phyloP scores from a whole-genome alignment of 495 filamentous ascomycete genomes.

The Paragyromitra xinjiangensis region DNA sequence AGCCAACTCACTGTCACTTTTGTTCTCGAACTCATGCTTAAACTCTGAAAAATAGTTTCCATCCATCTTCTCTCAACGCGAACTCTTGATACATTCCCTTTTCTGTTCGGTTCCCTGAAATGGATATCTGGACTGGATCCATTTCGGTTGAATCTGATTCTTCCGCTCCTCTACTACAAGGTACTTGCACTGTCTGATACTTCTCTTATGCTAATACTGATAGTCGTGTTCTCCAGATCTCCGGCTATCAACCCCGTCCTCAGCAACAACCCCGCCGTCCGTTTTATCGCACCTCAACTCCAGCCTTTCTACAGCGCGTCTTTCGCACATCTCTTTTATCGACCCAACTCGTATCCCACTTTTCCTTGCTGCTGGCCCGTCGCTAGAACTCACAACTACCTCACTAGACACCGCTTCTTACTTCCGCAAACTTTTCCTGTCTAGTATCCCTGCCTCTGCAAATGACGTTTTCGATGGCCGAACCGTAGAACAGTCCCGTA shows the following conservation, averaged over 20 bases:
- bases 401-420: conserved; percentile 47
- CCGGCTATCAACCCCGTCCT: conserved; percentile 43
- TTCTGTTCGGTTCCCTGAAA: conserved; percentile 10
- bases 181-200: conserved; percentile 1
- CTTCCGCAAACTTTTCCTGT: conserved; percentile 55
- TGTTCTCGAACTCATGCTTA: conserved; percentile 7
- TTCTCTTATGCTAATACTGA: conserved; percentile 12
- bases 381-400: conserved; percentile 54
- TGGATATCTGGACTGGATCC: conserved; percentile 51
- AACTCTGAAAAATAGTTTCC: not conserved
- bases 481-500: conserved; percentile 51
- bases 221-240: conserved; percentile 28
- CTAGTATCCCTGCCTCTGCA: conserved; percentile 35
- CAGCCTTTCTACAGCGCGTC: conserved; percentile 47
- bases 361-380: conserved; percentile 56
- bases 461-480: conserved; percentile 30
- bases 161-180: conserved; percentile 21
- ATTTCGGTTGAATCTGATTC: conserved; percentile 44
- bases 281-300: conserved; percentile 47
- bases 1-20: conserved; percentile 21
- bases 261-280: conserved; percentile 45
- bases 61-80: not conserved
- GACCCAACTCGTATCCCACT: conserved; percentile 55
- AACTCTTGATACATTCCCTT: conserved; percentile 10
- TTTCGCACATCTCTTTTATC: conserved; percentile 50